Base-by-base conservation (phyloP, 177 flowering plant species). In the Tripterygium wilfordii region DNA sequence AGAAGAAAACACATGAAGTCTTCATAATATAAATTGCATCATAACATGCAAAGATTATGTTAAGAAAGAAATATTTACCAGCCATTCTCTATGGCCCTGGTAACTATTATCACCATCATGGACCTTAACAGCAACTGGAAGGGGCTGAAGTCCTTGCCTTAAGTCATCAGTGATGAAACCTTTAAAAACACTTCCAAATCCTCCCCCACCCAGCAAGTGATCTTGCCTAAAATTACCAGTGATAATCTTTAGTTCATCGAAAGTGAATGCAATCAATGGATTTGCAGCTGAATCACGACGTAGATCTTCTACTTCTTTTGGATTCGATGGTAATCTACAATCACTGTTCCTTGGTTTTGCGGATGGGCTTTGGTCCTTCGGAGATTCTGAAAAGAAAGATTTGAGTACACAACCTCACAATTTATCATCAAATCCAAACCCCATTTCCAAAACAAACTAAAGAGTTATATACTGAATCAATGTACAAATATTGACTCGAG, bases 81-180 rank as follows among this genome's bases (percentile, higher is more conserved):
- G 97, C 97, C 97, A 90, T 68, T 87, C 97, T 64, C 94, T 68
- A 49, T 90, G 97, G 31, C 97, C 97, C 64, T 90, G 97, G 58
- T 53, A 65, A 60, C 97, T 90, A 32, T 87, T 87, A 54, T 78
- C 82, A 3, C 94, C 96, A 70, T 80, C 96, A 65, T 90, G 97
- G 67, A 90, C 97, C 65, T 90, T 90, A 19, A 87, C 97, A 64
- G 97, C 97, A 16, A 90, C 91, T 31, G 63, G 66, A 62, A 79
- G 62, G 9, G 91, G 66, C 56, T 71, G 49, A 53, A 79, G 54
- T 25, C 79, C 94, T 14, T 76, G 63, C 23, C 69, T 74, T 27
- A 82, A 30, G 55, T 82, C 89, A 30, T 77, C 74, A n/a, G 80
- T 28, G 26, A 89, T 64, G 43, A 69, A 76, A 1, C 97, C 97